Evolutionary conservation across 2,329 filamentous ascomycete species (phyloP), one percentile per base, ranked within the genome.

Genomic region (Aspergillus latus): DNA sequence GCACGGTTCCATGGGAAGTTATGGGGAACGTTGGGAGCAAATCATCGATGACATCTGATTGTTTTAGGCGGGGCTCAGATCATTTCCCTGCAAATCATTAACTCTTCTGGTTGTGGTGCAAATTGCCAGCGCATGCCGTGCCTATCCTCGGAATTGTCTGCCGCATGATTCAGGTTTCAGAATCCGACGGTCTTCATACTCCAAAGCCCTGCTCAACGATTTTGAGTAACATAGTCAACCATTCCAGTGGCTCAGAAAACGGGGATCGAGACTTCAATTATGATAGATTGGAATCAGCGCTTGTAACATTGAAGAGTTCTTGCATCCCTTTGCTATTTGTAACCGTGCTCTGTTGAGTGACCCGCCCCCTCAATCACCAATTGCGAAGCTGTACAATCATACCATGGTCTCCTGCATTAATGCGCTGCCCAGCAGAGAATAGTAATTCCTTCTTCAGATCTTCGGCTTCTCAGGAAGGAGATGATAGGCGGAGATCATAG

Each of bases 11-110:
- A 54, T 58, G 54, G 61, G 59, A 61, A 59, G 54, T 49, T 56
- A 59, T 52, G 54, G 54, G 59, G 43, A 55, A 47, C 43, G 45
- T 47, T 16, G 34, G 52, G 52, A 53, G 56, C 59, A 50, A 61
- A 64, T 63, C 48, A 57, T 34, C 37, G 36, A 42, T 42, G 29
- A 50, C 48, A 45, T 39, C 21, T 52, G 34, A 44, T 44, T 52
- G 39, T 45, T 52, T 52, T 11, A 37, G 56, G 54, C 56, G 56
- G 57, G 46, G 36, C 57, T 46, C 56, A 56, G 49, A 60, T 59
- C 51, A 55, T 49, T 54, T 58, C 45, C 46, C 54, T 59, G 62
- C 62, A 64, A 61, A 64, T 64, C 62, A 64, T 62, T 62, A 54
- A 55, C 62, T 57, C 56, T 59, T 51, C 55, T 49, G 58, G 56